Evolutionary conservation across 2,329 filamentous ascomycete species (phyloP).

Genomic region (Epichloe coenophiala): DNA sequence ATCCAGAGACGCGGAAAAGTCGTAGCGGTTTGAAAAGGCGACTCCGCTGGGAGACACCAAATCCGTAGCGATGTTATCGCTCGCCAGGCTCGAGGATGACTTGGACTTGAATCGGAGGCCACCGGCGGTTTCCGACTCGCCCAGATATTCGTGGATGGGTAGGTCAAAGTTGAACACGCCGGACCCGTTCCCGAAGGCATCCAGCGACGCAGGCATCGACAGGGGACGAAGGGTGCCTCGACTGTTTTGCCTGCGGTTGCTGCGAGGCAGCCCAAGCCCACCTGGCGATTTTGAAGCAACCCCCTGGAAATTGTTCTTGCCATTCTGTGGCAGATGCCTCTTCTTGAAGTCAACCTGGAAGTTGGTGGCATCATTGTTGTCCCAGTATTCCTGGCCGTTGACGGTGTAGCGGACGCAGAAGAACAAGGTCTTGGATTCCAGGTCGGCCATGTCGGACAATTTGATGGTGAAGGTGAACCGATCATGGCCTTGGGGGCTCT

Average conservation of each 20-base stretch:
- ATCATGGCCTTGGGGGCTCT: slow-evolving; percentile 57
- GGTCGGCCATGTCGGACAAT: slow-evolving; percentile 76
- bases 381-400: slow-evolving; percentile 79
- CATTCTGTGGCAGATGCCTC: slow-evolving; percentile 51
- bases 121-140: slow-evolving; percentile 40
- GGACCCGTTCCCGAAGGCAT: slow-evolving; percentile 59
- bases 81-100: slow-evolving; percentile 48
- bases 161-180: slow-evolving; percentile 42
- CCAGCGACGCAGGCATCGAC: slow-evolving; percentile 45
- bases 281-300: slow-evolving; percentile 35
- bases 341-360: slow-evolving; percentile 91
- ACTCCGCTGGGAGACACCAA: slow-evolving; percentile 47
- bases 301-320: slow-evolving; percentile 41
- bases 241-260: slow-evolving; percentile 40
- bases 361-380: slow-evolving; percentile 78
- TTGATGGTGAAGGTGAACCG: slow-evolving; percentile 92
- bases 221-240: slow-evolving; percentile 31
- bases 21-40: slow-evolving; percentile 85
- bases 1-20: slow-evolving; percentile 83
- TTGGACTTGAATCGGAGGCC: slow-evolving; percentile 59
- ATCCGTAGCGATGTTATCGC: slow-evolving; percentile 42
- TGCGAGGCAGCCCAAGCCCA: slow-evolving; percentile 51
- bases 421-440: slow-evolving; percentile 85
- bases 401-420: slow-evolving; percentile 84
- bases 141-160: slow-evolving; percentile 48